Evolutionary conservation across 371 early-diverging fungal genomes (phyloP), one percentile per base, ranked within the genome.

Genomic region (Mucor indicus): DNA sequence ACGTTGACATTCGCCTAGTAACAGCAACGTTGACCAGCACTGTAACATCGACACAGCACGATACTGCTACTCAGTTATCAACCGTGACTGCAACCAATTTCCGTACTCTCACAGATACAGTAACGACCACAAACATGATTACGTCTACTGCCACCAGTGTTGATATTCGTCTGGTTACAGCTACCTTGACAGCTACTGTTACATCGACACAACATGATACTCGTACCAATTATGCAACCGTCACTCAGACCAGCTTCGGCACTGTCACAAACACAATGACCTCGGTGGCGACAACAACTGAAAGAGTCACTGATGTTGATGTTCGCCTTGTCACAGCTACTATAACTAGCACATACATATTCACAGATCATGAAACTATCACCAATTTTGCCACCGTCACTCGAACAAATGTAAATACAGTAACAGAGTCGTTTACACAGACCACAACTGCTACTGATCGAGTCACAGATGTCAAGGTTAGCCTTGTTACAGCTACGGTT

Each of bases 281-380:
- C 4, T 8, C 23, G 2, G 37, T 37, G 1, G 11, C 25, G 1
- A 46, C 46, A 4, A 7, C 23, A 4, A 21, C 11, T 2, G 21
- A 35, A 23, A 32, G 17, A 23, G 44, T 29, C 3, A 44, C 32
- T 12, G 35, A 31, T 22, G 44, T 44, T 20, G 44, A 44, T 33
- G 15, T 44, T 16, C 21, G 44, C 10, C 32, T 44, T 5, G 8
- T 33, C 9, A 44, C 44, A 22, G 44, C 44, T 4, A 44, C 44
- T n/a, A 33, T 44, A 2, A 37, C 33, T 1, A 24, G 27, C 10
- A 47, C 37, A 7, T 13, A 4, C 0, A 29, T 23, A 0, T 0
- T 16, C 1, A 19, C 20, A n/a, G 38, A 38, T 5, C n/a, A n/a
- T n/a, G n/a, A n/a, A n/a, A 36, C 23, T 3, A 20, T 21, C 1